Conservation (phyloP, 116 monocot genomes). For the Posidonia oceanica region DNA sequence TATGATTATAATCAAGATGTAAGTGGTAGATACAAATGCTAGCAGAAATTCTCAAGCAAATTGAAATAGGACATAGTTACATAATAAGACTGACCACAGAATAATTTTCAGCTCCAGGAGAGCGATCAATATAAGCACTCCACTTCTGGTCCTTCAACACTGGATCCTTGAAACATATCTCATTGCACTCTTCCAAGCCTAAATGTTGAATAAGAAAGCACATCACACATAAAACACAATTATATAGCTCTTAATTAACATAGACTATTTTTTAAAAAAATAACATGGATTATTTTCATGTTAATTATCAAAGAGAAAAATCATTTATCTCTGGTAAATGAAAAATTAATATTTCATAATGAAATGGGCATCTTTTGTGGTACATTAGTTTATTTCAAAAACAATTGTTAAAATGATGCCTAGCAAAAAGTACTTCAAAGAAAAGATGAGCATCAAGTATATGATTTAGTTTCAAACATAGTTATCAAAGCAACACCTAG, state of each 20-base stretch:
- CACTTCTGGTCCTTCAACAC: slow-evolving; percentile 86
- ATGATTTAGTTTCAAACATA: too few species aligned
- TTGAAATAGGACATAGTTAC: not conserved
- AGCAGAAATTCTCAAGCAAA: not conserved
- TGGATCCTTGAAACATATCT: slow-evolving; percentile 97
- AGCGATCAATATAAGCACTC: slow-evolving; percentile 91
- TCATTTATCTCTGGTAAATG: too few species aligned
- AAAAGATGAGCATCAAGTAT: too few species aligned
- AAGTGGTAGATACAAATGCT: not conserved
- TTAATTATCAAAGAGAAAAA: too few species aligned
- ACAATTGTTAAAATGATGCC: too few species aligned
- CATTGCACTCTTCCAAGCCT: slow-evolving; percentile 80
- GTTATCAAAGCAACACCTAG: too few species aligned
- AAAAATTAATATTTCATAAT: too few species aligned
- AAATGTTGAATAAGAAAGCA: slow-evolving; percentile 1
- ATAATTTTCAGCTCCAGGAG: slow-evolving; percentile 80
- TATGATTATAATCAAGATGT: not conserved
- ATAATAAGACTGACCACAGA: slow-evolving; percentile 51
- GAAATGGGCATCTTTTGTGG: too few species aligned
- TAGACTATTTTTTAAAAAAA: not conserved
- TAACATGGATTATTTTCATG: not conserved
- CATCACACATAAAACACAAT: not conserved
- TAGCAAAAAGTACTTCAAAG: too few species aligned
- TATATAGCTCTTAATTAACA: not conserved
- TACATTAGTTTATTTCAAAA: too few species aligned